Evolutionary conservation across 768 basidiomycete genomes (phyloP).

Genomic region (Boletus vermiculosoides): DNA sequence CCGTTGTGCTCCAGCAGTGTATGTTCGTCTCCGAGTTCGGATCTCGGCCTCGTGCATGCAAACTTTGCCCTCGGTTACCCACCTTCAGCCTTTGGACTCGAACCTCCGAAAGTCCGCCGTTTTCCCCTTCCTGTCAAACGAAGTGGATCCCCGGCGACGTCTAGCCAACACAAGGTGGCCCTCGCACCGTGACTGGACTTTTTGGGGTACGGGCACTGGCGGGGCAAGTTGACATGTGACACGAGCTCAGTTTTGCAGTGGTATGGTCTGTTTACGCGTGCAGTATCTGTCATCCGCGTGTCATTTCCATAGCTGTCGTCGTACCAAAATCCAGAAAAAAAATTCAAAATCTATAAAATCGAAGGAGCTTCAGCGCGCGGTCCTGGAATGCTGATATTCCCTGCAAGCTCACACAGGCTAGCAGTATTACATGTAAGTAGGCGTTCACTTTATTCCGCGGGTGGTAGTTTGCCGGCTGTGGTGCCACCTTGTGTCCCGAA

Average conservation of each 20-base stretch:
- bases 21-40: slow-evolving; percentile 8
- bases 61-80: neutral
- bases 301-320: slow-evolving; percentile 6
- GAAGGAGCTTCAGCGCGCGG: neutral
- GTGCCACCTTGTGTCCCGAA: too few relatives aligned
- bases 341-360: neutral
- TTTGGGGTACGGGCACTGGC: neutral
- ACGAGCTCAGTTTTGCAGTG: slow-evolving; percentile 10
- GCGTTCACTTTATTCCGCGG: too few relatives aligned
- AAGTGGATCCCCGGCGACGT: neutral
- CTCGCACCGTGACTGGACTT: neutral
- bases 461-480: too few relatives aligned
- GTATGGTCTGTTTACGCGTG: slow-evolving; percentile 7
- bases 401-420: neutral
- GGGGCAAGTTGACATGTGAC: slow-evolving; percentile 2
- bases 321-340: slow-evolving; percentile 13
- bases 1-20: slow-evolving; percentile 4
- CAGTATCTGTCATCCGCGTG: slow-evolving; percentile 2
- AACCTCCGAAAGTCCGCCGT: too few relatives aligned
- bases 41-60: slow-evolving; percentile 15
- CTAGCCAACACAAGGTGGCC: neutral
- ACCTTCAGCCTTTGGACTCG: slow-evolving; percentile 1
- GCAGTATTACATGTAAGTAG: too few relatives aligned
- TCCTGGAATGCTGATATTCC: neutral
- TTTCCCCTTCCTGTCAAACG: neutral